Conservation (phyloP, 495 filamentous ascomycete species). For the Penicillium salamii region DNA sequence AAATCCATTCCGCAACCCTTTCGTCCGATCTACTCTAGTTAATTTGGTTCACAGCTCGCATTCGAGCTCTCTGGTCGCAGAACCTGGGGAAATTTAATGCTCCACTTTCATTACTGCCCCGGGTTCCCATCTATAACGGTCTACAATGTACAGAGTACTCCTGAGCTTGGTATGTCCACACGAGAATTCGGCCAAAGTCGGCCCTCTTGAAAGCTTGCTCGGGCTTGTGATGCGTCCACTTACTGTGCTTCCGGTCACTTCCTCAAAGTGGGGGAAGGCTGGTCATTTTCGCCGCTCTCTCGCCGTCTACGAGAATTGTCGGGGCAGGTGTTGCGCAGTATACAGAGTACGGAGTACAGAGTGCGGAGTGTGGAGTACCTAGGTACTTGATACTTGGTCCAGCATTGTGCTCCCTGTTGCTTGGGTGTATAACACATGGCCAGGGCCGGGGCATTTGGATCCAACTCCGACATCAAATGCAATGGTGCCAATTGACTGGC, state of each 20-base stretch:
- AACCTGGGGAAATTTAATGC: slow-evolving; percentile 5
- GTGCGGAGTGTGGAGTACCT: too few relatives aligned
- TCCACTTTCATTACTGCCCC: slow-evolving; percentile 5
- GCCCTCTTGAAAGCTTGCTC: neutral
- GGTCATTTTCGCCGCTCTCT: neutral
- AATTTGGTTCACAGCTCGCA: neutral
- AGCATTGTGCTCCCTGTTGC: too few relatives aligned
- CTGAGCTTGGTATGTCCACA: neutral
- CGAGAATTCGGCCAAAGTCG: neutral
- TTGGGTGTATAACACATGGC: too few relatives aligned
- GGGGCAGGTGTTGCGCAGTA: too few relatives aligned
- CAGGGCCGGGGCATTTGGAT: neutral
- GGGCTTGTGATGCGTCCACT: neutral
- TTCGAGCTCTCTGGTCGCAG: neutral
- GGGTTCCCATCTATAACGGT: neutral
- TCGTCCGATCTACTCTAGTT: neutral
- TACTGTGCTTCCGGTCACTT: neutral
- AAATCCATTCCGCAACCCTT: neutral
- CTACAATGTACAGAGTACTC: too few relatives aligned
- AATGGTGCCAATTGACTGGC: neutral
- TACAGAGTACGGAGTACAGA: too few relatives aligned
- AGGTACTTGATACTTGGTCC: too few relatives aligned
- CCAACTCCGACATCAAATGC: neutral
- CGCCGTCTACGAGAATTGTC: neutral
- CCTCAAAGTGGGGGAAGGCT: neutral